Conservation (phyloP, 495 filamentous ascomycete species). For the Xeromyces bisporus region DNA sequence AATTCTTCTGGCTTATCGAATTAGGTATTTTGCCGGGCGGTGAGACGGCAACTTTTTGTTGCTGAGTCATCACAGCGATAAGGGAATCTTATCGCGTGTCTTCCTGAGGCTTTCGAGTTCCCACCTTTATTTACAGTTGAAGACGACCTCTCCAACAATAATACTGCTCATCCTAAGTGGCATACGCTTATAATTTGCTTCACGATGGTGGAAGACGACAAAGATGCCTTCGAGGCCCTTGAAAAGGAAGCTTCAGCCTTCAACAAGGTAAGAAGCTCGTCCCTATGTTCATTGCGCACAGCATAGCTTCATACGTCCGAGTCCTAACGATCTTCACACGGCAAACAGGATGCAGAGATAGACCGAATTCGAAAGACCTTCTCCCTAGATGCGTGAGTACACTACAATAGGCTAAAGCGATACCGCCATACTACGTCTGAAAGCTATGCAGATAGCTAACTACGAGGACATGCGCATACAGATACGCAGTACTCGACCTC, state of each 20-base stretch:
- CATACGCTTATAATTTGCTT: no score
- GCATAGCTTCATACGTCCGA: neutral
- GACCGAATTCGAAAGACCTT: constrained; percentile 86
- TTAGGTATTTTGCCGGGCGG: constrained; percentile 1
- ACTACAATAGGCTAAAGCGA: neutral
- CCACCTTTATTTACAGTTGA: no score
- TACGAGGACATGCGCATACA: no score
- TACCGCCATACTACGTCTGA: no score
- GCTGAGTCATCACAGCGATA: constrained; percentile 5
- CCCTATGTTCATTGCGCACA: neutral
- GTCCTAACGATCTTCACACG: constrained; percentile 10
- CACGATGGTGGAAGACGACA: constrained; percentile 40
- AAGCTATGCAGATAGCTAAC: no score
- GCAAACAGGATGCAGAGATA: constrained; percentile 74
- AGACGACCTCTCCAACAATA: no score
- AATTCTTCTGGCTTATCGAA: no score
- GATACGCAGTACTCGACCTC: constrained; percentile 88
- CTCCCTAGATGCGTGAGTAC: constrained; percentile 64
- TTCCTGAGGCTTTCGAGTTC: no score
- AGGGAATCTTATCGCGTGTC: no score
- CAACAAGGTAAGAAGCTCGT: constrained; percentile 43
- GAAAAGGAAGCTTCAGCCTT: constrained; percentile 83
- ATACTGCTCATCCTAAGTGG: no score
- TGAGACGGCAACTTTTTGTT: constrained; percentile 3
- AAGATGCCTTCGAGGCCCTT: constrained; percentile 68